Conservation (phyloP, 116 monocot species). For the Trichopus zeylanicus region DNA sequence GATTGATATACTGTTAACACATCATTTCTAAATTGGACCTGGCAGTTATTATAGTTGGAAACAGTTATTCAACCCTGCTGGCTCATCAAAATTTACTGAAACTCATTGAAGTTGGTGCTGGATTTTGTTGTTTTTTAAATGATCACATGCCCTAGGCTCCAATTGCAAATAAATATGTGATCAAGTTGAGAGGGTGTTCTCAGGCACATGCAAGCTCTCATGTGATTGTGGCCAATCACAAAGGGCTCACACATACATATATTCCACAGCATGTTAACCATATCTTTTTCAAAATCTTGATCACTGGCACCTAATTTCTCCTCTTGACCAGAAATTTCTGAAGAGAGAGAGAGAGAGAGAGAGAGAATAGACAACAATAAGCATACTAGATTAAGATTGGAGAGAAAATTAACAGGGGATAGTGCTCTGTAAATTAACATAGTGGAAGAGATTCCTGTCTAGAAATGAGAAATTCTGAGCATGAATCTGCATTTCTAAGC, state of each 20-base stretch:
- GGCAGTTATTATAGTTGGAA: conserved; percentile 9
- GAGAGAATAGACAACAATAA: no score
- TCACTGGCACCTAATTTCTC: neutral
- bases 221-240: neutral
- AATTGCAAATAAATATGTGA: neutral
- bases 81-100: neutral
- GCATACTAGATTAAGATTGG: no score
- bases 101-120: neutral
- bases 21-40: no score
- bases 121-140: neutral
- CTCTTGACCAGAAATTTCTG: no score
- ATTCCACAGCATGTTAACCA: neutral
- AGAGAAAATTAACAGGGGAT: no score
- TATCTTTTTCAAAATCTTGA: conserved; percentile 1
- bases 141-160: neutral
- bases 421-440: no score
- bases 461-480: no score
- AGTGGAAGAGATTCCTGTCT: no score
- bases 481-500: no score
- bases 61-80: neutral
- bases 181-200: neutral
- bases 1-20: no score
- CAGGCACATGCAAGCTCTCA: neutral
- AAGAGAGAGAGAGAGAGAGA: no score
- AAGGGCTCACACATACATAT: neutral